Evolutionary conservation across 2,329 filamentous ascomycete genomes (phyloP), one percentile per base, ranked within the genome.

Genomic region (Fusarium stilboides): DNA sequence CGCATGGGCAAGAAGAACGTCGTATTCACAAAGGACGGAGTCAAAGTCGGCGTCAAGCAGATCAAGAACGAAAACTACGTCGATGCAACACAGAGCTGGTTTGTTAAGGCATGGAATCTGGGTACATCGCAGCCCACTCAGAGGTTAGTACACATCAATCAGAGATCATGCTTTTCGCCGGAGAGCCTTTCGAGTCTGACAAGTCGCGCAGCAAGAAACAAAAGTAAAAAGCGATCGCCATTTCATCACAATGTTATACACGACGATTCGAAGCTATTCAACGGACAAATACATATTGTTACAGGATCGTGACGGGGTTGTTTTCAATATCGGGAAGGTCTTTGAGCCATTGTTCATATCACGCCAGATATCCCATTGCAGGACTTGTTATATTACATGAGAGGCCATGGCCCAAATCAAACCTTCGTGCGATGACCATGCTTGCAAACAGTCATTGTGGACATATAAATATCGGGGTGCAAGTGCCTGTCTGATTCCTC

Each of bases 1-100:
- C 88, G 88, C 75, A 92, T 94, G 87, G 89, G 90, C 77, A 88
- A 88, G 81, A 92, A 91, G 82, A 91, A 94, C 77, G 87, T 94
- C 58, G 84, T 89, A 40, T 92, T 94, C 79, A 91, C 89, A 39
- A 93, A 92, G 77, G 92, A 94, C 58, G 92, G 92, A 57, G 81
- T 92, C 64, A 87, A 88, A 63, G 91, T 94, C 44, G 89, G 89
- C 49, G 86, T 94, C 65, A 91, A 90, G 80, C 85, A 93, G 64
- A 79, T 91, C 50, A 85, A 86, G 69, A 86, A 87, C 55, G 92
- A 94, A 80, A 87, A 86, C 47, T 93, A 93, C 76, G 88, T 92
- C 74, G 92, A 94, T 73, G 85, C 84, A 74, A 94, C 92, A 19
- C 92, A 94, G 81, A 88, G 85, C 69, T 88, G 85, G 80, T 80